Percentiles rank a stretch among this genome's conserved stretches.
phyloP scores from a whole-genome alignment of 192 early-diverging fungal species.

The Rhizophagus prolifer region DNA sequence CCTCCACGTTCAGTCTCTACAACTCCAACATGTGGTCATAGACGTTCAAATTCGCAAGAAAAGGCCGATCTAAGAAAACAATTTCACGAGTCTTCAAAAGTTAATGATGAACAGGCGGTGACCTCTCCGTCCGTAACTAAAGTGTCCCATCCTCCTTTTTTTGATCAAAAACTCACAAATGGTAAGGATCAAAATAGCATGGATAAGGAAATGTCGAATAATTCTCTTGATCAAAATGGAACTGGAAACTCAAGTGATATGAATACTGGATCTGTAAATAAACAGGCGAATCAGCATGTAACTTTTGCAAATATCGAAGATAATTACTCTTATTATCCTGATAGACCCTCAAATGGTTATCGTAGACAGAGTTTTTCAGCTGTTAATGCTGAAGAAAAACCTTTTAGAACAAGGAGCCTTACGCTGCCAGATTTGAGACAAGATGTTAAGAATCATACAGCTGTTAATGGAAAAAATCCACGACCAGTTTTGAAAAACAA shows the following conservation, averaged over 20 bases:
- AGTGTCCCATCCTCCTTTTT: too few relatives aligned
- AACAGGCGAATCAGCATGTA: background rate
- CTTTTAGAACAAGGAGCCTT: background rate
- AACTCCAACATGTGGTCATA: slow-evolving; percentile 1
- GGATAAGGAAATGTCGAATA: background rate
- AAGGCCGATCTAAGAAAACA: background rate
- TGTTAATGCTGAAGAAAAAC: background rate
- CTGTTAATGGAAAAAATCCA: background rate
- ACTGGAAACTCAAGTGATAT: background rate
- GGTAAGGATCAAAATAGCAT: background rate
- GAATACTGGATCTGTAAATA: background rate
- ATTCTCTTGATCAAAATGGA: background rate
- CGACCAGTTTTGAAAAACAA: background rate
- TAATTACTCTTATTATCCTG: background rate
- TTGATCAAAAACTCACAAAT: background rate
- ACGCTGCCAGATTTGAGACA: background rate
- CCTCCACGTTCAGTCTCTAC: slow-evolving; percentile 3
- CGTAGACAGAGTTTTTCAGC: slow-evolving; percentile 7
- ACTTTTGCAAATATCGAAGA: slow-evolving; percentile 1
- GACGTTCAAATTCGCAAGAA: background rate
- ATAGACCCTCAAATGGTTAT: background rate
- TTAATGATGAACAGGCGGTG: background rate
- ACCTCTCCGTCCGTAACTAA: background rate
- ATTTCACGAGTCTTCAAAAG: background rate
- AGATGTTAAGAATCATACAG: background rate